phyloP scores from a whole-genome alignment of 768 basidiomycete species.

The Amanita inopinata region DNA sequence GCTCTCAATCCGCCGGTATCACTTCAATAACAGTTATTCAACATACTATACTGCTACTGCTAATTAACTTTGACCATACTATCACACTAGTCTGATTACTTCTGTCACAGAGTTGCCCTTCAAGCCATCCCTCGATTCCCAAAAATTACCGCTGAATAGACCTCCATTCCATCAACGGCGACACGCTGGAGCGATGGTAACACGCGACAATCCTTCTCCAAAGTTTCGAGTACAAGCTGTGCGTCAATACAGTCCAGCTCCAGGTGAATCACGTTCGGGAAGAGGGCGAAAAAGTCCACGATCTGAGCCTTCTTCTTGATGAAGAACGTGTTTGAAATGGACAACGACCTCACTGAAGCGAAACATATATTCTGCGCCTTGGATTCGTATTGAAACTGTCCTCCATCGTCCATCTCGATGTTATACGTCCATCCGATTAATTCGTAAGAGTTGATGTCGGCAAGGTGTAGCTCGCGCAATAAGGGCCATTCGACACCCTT shows the following conservation, averaged over 20 bases:
- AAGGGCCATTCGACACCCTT: not conserved
- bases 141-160: not conserved
- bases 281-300: slow-evolving; percentile 1
- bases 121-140: not conserved
- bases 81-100: too few relatives aligned
- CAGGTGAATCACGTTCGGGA: slow-evolving; percentile 3
- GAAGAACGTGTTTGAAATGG: slow-evolving; percentile 4
- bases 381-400: not conserved
- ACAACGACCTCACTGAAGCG: not conserved
- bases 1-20: too few relatives aligned
- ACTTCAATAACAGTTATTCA: too few relatives aligned
- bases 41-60: too few relatives aligned
- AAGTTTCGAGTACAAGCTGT: not conserved
- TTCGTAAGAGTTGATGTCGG: slow-evolving; percentile 1
- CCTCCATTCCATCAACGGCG: not conserved
- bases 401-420: not conserved
- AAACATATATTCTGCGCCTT: not conserved
- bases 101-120: not conserved
- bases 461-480: slow-evolving; percentile 1
- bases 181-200: slow-evolving; percentile 1
- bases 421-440: slow-evolving; percentile 3
- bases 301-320: not conserved
- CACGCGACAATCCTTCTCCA: not conserved
- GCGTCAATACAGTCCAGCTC: slow-evolving; percentile 3
- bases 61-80: too few relatives aligned